Base-by-base conservation (phyloP, 208 protist genomes). In the Lotmaria passim region DNA sequence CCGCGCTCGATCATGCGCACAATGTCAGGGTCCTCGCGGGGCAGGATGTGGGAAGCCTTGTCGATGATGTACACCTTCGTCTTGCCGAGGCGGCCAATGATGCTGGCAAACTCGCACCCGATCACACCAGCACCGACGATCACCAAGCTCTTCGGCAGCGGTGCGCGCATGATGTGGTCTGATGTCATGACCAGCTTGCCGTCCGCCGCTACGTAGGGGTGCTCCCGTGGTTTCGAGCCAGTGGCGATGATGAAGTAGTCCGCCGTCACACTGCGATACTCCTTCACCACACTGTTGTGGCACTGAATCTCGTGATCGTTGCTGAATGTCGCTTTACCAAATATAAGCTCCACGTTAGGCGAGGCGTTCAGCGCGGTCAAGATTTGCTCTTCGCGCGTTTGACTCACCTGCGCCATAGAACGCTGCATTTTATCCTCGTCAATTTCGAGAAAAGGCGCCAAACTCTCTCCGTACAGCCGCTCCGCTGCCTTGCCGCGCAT, bases 201-300 rank as follows among this genome's bases (percentile, higher is more conserved):
- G 52, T 95, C 90, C 1, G 77, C 55, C 21, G 59, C 28, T 23
- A 89, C 82, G 61, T 78, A 85, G 11, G 86, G 87, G 77, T 93
- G 87, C 48, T 81, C 55, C 1, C 69, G 71, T 26, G 90, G 85
- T 31, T 59, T 65, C 14, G 82, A 86, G 28, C 90, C 90, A 11
- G 90, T 95, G 21, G 90, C 90, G 52, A 95, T 85, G 34, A 95
- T 67, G 44, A 90, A 93, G 60, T 95, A 89, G 68, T 95, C 87
- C 12, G 90, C 84, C 23, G 76, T 77, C 36, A 94, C 62, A n/a
- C 58, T 79, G 30, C 68, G 69, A 61, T 86, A 93, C 62, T 83
- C 75, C 57, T 74, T 82, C 14, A 62, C 69, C 26, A 62, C 60
- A n/a, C 64, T 58, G 79, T 84, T 81, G 57, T 83, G 68, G 44